Evolutionary conservation across 345 rosid genomes (phyloP), one percentile per base, ranked within the genome.

Genomic region (Rhizophora apiculata): DNA sequence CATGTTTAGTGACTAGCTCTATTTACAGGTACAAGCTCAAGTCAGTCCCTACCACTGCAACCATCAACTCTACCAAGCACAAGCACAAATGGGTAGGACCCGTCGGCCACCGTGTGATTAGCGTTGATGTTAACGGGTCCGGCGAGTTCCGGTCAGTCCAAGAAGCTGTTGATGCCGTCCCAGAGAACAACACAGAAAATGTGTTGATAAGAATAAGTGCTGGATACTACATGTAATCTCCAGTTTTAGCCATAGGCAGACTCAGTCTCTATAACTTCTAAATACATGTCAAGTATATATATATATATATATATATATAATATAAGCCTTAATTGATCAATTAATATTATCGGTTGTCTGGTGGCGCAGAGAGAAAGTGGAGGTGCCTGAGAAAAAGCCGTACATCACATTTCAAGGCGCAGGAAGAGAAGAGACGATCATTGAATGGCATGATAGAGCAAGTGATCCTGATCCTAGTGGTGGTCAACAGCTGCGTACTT

Each of bases 401-500:
- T 91, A 85, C 83, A 83, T 91, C 54, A 91, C 95, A 31, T 85
- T 94, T 66, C 86, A 89, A 82, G 98, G 98, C 1, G 91, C 88
- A 0, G 98, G 98, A 55, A 85, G 89, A 55, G 93, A 85, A 34
- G 80, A 78, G 80, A 94, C 97, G 29, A 81, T 84, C 77, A 87
- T 94, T 29, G 98, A 94, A 73, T 94, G 98, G 98, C 98, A 94
- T 63, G 98, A 94, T 74, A 83, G 97, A 65, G 98, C 98, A 0
- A 74, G 88, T 8, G 98, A 94, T 76, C 97, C 84, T 11, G 98
- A 93, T 3, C 75, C 90, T 34, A 81, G 87, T 5, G 97, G 97
- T 66, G 97, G 97, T 66, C 96, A 94, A 64, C 96, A 86, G 76
- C 75, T 94, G 26, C 96, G 97, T 20, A 94, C 97, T 43, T 94